Conservation (phyloP, 768 basidiomycete genomes). For the Chiua virens region DNA sequence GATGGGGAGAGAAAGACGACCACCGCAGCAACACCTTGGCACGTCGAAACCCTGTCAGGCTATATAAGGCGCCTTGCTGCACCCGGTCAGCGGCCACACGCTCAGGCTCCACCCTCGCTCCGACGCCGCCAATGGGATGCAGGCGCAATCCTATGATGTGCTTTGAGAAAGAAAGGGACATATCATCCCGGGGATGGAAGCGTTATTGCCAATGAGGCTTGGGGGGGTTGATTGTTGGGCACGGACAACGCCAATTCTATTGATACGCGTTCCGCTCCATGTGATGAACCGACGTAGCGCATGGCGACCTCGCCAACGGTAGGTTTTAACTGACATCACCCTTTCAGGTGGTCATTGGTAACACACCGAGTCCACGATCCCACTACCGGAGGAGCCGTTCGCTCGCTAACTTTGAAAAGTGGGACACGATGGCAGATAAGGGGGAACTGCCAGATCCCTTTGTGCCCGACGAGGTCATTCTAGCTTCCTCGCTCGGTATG, state of each 20-base stretch:
- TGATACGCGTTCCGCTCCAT: background rate
- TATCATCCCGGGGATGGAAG: conserved; percentile 11
- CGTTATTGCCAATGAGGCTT: conserved; percentile 13
- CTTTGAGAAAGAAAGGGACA: conserved; percentile 13
- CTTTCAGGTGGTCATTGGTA: too few species aligned
- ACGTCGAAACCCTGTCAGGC: conserved; percentile 4
- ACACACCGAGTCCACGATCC: too few species aligned
- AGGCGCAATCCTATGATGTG: conserved; percentile 12
- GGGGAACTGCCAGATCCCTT: too few species aligned
- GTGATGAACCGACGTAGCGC: background rate
- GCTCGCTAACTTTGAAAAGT: too few species aligned
- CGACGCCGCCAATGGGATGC: conserved; percentile 17
- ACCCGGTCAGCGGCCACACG: background rate
- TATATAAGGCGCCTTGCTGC: conserved; percentile 19
- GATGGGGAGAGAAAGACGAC: background rate
- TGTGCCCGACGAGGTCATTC: too few species aligned
- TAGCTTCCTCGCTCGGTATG: too few species aligned
- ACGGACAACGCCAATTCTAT: background rate
- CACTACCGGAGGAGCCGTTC: too few species aligned
- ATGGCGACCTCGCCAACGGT: conserved; percentile 2
- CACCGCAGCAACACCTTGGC: conserved; percentile 1
- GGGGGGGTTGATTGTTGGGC: too few species aligned
- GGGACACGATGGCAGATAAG: too few species aligned
- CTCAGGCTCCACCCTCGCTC: conserved; percentile 21
- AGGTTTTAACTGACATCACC: background rate